These are phyloP conservation scores for Cladosporium sp. DNA, from an alignment of 2,329 filamentous ascomycete species.

Conservation along the genomic window DNA sequence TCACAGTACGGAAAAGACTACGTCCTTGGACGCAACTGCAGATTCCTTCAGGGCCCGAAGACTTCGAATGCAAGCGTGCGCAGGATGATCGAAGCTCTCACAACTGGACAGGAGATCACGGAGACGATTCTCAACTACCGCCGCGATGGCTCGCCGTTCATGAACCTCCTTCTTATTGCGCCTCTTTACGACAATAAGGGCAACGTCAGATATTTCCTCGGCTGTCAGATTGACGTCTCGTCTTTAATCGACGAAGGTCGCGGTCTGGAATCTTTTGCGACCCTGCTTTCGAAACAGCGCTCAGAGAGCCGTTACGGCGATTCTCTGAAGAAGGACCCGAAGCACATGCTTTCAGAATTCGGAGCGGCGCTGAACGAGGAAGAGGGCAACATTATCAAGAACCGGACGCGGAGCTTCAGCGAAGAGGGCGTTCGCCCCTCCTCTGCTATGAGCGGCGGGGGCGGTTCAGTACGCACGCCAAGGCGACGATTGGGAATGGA, in stretches of 20 bases:
- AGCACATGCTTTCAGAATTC: slow-evolving; percentile 24
- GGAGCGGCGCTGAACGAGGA: slow-evolving; percentile 26
- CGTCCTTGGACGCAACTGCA: slow-evolving; percentile 40
- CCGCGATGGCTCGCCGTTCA: slow-evolving; percentile 35
- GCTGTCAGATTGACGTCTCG: slow-evolving; percentile 36
- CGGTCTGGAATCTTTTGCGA: slow-evolving; percentile 32
- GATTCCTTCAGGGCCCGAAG: slow-evolving; percentile 40
- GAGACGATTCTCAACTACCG: slow-evolving; percentile 41
- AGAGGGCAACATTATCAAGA: slow-evolving; percentile 28
- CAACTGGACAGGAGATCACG: slow-evolving; percentile 35
- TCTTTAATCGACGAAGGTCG: slow-evolving; percentile 31
- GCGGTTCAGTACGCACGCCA: slow-evolving; percentile 11
- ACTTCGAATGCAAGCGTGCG: slow-evolving; percentile 30
- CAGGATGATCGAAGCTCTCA: slow-evolving; percentile 32
- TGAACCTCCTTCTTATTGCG: slow-evolving; percentile 37
- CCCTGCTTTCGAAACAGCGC: slow-evolving; percentile 29
- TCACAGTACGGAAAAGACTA: slow-evolving; percentile 39
- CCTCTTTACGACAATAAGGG: slow-evolving; percentile 38
- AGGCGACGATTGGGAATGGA: slow-evolving; percentile 29
- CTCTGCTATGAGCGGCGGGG: not conserved
- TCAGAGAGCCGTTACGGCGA: slow-evolving; percentile 22
- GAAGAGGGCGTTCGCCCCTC: slow-evolving; percentile 9
- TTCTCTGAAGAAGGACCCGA: slow-evolving; percentile 19
- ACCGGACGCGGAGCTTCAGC: slow-evolving; percentile 15
- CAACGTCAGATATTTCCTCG: slow-evolving; percentile 35